Percentiles rank a stretch among this genome's conserved stretches.
Conservation (phyloP, 1,284 basidiomycete genomes). For the Ceratobasidium sp. region DNA sequence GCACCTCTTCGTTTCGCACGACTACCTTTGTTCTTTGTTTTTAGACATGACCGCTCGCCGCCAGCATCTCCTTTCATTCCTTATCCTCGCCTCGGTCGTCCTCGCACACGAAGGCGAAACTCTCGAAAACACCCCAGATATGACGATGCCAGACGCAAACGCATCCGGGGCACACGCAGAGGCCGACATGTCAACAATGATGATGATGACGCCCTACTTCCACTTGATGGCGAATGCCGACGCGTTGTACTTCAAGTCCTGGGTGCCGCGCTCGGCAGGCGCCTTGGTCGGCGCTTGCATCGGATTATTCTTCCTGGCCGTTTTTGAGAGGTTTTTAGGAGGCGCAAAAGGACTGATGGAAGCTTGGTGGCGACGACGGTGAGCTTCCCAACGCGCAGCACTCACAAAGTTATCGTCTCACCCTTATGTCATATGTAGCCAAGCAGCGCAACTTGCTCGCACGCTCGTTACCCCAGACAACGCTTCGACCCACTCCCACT, state of each 20-base stretch:
- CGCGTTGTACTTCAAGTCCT: slow-evolving; percentile 75
- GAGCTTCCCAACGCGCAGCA: neutral
- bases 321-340: slow-evolving; percentile 66
- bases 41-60: neutral
- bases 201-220: slow-evolving; percentile 72
- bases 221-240: slow-evolving; percentile 73
- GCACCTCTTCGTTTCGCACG: neutral
- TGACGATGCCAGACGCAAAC: neutral
- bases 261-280: slow-evolving; percentile 75
- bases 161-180: slow-evolving; percentile 51
- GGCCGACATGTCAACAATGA: too few species aligned
- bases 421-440: neutral
- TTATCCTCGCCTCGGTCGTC: slow-evolving; percentile 3
- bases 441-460: slow-evolving; percentile 2
- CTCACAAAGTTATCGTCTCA: too few species aligned
- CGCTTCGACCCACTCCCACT: slow-evolving; percentile 36
- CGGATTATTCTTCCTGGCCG: slow-evolving; percentile 73
- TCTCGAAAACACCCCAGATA: neutral
- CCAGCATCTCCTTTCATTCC: neutral
- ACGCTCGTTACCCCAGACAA: slow-evolving; percentile 38
- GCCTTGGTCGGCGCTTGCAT: slow-evolving; percentile 82
- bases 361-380: slow-evolving; percentile 48
- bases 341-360: slow-evolving; percentile 49
- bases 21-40: neutral
- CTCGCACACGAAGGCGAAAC: slow-evolving; percentile 33